Evolutionary conservation across 192 early-diverging fungal species (phyloP).

Genomic region (Backusella psychrophila): DNA sequence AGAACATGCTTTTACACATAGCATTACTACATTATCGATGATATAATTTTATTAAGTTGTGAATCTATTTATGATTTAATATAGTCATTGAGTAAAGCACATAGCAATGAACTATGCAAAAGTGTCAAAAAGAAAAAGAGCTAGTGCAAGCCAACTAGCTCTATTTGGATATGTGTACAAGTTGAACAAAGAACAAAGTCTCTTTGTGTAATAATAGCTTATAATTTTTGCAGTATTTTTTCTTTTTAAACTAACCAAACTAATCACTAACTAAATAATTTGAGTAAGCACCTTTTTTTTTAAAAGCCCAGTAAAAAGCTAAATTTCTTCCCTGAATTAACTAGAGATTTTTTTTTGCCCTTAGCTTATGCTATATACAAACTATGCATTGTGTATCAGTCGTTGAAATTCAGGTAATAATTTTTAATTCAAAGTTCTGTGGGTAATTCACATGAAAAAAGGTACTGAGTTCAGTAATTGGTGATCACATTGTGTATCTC

Average conservation of each 20-base stretch:
- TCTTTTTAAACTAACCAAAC: neutral
- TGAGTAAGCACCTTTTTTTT: neutral
- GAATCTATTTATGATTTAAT: neutral
- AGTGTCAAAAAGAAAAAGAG: neutral
- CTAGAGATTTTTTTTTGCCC: neutral
- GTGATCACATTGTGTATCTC: slow-evolving; percentile 11
- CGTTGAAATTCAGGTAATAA: neutral
- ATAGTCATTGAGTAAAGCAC: neutral
- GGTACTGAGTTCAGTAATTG: neutral
- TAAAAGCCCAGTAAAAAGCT: neutral
- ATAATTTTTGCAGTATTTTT: neutral
- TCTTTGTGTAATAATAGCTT: neutral
- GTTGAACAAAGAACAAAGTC: neutral
- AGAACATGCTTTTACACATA: neutral
- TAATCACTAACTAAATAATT: neutral
- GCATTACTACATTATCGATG: neutral
- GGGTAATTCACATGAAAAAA: slow-evolving; percentile 13
- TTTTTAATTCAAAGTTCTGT: neutral
- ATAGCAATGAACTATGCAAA: neutral
- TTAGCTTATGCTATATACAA: neutral
- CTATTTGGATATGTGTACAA: neutral
- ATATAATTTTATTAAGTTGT: neutral
- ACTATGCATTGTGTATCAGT: neutral
- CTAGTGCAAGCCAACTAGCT: neutral
- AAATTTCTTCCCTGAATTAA: neutral